Conservation (phyloP, 2,329 filamentous ascomycete species). For the Aspergillus candidus region DNA sequence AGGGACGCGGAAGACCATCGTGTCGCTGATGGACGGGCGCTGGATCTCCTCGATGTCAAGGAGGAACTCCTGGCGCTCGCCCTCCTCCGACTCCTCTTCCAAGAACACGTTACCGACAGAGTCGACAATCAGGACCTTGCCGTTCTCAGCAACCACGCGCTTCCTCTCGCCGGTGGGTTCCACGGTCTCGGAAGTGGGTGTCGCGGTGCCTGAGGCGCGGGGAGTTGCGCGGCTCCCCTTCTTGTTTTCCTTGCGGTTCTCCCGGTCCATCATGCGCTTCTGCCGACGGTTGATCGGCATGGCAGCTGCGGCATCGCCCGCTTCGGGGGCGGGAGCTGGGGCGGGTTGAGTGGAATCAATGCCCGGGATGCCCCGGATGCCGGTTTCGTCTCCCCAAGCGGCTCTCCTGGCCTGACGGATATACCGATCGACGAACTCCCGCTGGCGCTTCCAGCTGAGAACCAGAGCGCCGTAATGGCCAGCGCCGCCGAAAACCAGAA, state of each 20-base stretch:
- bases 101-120: conserved; percentile 86
- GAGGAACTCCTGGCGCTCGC: conserved; percentile 72
- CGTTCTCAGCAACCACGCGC: conserved; percentile 86
- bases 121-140: conserved; percentile 90
- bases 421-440: conserved; percentile 85
- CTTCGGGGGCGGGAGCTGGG: conserved; percentile 33
- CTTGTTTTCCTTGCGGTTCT: conserved; percentile 60
- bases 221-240: conserved; percentile 37
- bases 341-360: conserved; percentile 42
- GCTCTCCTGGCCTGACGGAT: conserved; percentile 81
- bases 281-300: conserved; percentile 73
- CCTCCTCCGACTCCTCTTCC: conserved; percentile 86
- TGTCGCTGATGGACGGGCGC: conserved; percentile 71
- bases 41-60: conserved; percentile 83
- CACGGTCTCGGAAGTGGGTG: conserved; percentile 46
- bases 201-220: conserved; percentile 44
- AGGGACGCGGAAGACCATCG: conserved; percentile 73
- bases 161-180: conserved; percentile 73
- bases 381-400: conserved; percentile 81
- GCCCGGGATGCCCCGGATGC: conserved; percentile 61
- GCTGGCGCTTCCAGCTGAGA: conserved; percentile 82
- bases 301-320: conserved; percentile 46
- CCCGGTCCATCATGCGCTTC: conserved; percentile 81
- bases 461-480: conserved; percentile 82
- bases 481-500: conserved; percentile 74